A percentile compares a stretch with the other conserved stretches of the same genome.
These are phyloP conservation scores for Logfia minima DNA, from an alignment of 129 eudicot genomes.

Conservation along the genomic window DNA sequence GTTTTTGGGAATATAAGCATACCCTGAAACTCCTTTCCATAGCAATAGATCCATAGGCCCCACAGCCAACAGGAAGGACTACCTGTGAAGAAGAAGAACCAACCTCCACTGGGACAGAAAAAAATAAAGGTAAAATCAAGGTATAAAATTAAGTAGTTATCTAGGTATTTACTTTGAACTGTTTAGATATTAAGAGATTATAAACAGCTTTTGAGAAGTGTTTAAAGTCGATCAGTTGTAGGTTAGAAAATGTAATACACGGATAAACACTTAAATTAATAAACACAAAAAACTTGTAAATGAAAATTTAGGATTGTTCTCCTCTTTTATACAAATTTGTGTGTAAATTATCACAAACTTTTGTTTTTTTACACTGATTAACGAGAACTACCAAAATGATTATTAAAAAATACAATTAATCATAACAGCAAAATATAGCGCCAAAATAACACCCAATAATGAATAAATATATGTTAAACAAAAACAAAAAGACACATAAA, in stretches of 20 bases:
- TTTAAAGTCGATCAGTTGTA: too few species aligned
- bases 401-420: background rate
- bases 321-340: too few species aligned
- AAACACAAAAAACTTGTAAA: too few species aligned
- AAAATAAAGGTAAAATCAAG: background rate
- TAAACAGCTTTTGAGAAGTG: too few species aligned
- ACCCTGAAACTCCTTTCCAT: slow-evolving; percentile 93
- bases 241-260: too few species aligned
- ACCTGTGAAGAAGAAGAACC: slow-evolving; percentile 49
- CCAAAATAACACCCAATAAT: background rate
- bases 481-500: background rate
- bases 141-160: too few species aligned
- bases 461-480: background rate
- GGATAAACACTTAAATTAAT: too few species aligned
- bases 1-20: background rate
- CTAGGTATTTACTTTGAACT: too few species aligned
- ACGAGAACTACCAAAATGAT: background rate
- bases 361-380: background rate
- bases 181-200: too few species aligned
- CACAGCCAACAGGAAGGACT: slow-evolving; percentile 42
- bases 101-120: slow-evolving; percentile 38
- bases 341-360: too few species aligned
- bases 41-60: slow-evolving; percentile 64
- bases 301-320: too few species aligned
- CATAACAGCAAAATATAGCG: too few species aligned